phyloP scores from a whole-genome alignment of 129 eudicot genomes.

The Apium graveolens region DNA sequence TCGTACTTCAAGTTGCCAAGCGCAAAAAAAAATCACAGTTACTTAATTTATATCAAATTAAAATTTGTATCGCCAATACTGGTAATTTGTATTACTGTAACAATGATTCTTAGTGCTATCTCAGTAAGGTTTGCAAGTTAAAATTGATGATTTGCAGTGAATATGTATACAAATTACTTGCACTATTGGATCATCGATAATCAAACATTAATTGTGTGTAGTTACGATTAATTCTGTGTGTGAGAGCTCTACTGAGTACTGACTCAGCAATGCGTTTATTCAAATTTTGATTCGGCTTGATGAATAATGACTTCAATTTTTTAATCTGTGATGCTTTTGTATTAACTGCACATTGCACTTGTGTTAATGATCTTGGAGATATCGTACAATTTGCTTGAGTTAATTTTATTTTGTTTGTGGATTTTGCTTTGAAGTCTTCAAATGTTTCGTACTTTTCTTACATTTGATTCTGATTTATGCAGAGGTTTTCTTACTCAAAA shows the following conservation, averaged over 20 bases:
- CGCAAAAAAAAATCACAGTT: too few species aligned
- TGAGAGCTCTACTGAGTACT: not conserved
- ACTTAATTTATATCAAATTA: not conserved
- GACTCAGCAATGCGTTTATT: not conserved
- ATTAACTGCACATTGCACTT: not conserved
- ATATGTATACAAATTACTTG: not conserved
- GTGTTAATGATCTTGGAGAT: not conserved
- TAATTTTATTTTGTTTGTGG: not conserved
- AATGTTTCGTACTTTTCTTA: not conserved
- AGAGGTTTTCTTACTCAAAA: constrained; percentile 36
- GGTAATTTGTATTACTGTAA: too few species aligned
- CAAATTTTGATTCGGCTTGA: not conserved
- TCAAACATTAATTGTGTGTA: not conserved
- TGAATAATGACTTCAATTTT: not conserved
- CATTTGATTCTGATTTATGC: constrained; percentile 3
- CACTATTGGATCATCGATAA: not conserved
- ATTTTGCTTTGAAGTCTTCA: not conserved
- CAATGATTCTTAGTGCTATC: too few species aligned
- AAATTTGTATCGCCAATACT: not conserved
- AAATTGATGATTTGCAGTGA: not conserved
- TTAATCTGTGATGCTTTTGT: not conserved
- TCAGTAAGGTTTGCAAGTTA: too few species aligned
- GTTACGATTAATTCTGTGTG: not conserved
- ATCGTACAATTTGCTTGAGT: not conserved
- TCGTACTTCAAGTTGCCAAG: too few species aligned